Conservation (phyloP, 352 stramenopile genomes). For the Sclerospora graminicola region DNA sequence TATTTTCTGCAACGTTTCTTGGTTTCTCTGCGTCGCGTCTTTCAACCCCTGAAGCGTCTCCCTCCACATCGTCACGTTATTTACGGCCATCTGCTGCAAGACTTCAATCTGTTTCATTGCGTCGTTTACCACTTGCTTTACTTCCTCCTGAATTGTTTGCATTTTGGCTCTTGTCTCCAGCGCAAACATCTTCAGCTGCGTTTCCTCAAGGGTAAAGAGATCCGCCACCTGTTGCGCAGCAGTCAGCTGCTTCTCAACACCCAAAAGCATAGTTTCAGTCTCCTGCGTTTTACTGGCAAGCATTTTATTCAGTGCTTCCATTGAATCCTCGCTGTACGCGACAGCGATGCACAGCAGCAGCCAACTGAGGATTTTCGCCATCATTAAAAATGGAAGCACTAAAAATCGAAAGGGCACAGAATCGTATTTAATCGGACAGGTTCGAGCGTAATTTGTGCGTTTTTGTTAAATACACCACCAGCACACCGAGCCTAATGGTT, state of each 20-base stretch:
- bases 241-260: slow-evolving; percentile 15
- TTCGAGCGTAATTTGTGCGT: too few relatives aligned
- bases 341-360: slow-evolving; percentile 3
- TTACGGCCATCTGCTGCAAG: slow-evolving; percentile 1
- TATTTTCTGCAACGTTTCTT: slow-evolving; percentile 3
- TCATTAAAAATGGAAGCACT: too few relatives aligned
- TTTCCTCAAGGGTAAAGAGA: slow-evolving; percentile 16
- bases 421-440: too few relatives aligned
- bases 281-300: slow-evolving; percentile 5
- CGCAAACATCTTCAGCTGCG: slow-evolving; percentile 12
- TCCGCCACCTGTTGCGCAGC: slow-evolving; percentile 7
- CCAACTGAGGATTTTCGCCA: not conserved
- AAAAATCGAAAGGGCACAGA: too few relatives aligned
- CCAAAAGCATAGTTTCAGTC: slow-evolving; percentile 5
- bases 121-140: slow-evolving; percentile 5
- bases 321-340: not conserved
- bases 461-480: too few relatives aligned
- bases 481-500: slow-evolving; percentile 11
- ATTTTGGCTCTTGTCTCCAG: slow-evolving; percentile 15
- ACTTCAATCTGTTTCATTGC: slow-evolving; percentile 8
- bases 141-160: slow-evolving; percentile 1
- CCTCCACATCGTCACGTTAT: slow-evolving; percentile 11
- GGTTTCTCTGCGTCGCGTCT: slow-evolving; percentile 13
- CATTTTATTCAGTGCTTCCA: not conserved
- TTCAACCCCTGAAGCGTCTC: slow-evolving; percentile 11